Evolutionary conservation across 2,329 filamentous ascomycete genomes (phyloP), one percentile per base, ranked within the genome.

Genomic region (Microdochium trichocladiopsis): DNA sequence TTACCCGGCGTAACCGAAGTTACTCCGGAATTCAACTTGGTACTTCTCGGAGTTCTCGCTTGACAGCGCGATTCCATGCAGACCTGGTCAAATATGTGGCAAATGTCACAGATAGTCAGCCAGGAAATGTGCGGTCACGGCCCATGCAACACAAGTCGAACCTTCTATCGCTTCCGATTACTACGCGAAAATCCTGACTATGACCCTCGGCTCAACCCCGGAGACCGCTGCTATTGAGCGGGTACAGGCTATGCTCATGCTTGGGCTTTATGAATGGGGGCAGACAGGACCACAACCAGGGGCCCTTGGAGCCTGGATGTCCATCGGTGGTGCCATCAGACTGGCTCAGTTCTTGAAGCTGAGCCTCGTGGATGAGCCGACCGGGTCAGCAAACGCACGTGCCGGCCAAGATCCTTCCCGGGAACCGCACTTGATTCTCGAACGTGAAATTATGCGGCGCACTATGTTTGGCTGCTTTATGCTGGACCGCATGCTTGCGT

Each of bases 381-480:
- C 63, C 5, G 51, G 12, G 54, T 53, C 14, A 25, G n/a, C 11
- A 28, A 16, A 50, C 31, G 41, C 53, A 41, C 55, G 55, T 50
- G 14, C 52, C 14, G 47, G 45, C 16, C 37, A 51, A 48, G 57
- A 21, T 50, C 56, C 57, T 47, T 52, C 47, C 16, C 53, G 56
- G 25, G 56, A 60, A 49, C 60, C 64, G 24, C 57, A 66, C 31
- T 12, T 71, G 16, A 76, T 80, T 48, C 78, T 86, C 22, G 71
- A 78, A 31, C 81, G 80, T 53, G 87, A 90, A 64, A 78, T 85
- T 14, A 74, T 77, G 54, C 75, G 87, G 24, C 78, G 87, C 6
- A 88, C 86, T 1, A 87, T 89, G 72, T 90, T 86, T 72, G 88
- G 85, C 58, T 88, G 86, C 60, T 83, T 87, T 53, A 83, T 89